Conservation (phyloP, 129 eudicot species). For the Rutidosis leptorrhynchoides region DNA sequence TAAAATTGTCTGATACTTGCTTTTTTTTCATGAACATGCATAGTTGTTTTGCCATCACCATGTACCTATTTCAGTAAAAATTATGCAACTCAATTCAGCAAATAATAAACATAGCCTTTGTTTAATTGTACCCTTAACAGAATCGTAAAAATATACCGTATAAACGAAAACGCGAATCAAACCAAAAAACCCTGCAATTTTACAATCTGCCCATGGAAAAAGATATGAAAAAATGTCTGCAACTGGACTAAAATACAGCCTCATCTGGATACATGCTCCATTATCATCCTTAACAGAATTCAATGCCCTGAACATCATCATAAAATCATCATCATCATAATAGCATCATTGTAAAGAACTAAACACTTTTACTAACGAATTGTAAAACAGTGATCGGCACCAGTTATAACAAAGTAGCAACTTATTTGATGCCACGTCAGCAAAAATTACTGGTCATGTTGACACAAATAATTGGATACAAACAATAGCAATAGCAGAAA, state of each 20-base stretch:
- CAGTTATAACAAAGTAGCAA: too few relatives aligned
- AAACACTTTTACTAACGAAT: too few relatives aligned
- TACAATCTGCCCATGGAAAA: conserved; percentile 56
- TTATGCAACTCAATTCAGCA: conserved; percentile 11
- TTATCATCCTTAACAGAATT: conserved; percentile 38
- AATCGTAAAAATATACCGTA: conserved; percentile 37
- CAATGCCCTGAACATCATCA: conserved; percentile 45
- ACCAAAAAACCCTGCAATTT: conserved; percentile 53
- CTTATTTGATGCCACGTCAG: background rate
- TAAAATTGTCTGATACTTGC: conserved; percentile 69
- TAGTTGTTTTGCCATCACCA: conserved; percentile 60
- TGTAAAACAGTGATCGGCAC: too few relatives aligned
- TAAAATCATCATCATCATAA: conserved; percentile 15
- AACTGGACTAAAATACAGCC: conserved; percentile 53
- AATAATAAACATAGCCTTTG: background rate
- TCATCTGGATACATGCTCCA: conserved; percentile 62
- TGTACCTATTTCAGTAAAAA: conserved; percentile 39
- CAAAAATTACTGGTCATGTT: background rate
- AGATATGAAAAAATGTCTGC: conserved; percentile 45
- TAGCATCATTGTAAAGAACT: background rate
- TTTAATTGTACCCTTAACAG: background rate
- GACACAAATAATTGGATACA: background rate
- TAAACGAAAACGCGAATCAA: conserved; percentile 48
- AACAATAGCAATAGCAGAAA: too few relatives aligned
- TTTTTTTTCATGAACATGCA: conserved; percentile 53